phyloP scores from a whole-genome alignment of 208 protist genomes.

The Leptomonas seymouri region DNA sequence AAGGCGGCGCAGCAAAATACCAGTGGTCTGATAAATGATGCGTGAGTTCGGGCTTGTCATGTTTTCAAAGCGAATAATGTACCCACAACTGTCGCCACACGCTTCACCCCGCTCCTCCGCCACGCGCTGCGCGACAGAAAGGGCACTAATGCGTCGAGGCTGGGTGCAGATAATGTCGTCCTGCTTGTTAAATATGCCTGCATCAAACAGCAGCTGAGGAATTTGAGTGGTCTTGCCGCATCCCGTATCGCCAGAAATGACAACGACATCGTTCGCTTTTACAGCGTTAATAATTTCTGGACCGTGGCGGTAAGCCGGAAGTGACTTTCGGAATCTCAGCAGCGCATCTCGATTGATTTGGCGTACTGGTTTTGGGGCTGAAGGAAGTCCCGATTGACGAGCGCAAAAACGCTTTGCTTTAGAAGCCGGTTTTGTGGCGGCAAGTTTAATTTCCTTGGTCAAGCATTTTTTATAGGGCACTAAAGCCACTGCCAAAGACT shows the following conservation, averaged over 20 bases:
- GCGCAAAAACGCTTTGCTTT: conserved; percentile 38
- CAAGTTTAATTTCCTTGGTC: conserved; percentile 46
- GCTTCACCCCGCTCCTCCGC: conserved; percentile 82
- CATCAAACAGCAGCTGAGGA: conserved; percentile 81
- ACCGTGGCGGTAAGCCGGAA: conserved; percentile 60
- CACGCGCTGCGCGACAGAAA: conserved; percentile 91
- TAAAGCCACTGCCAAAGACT: conserved; percentile 31
- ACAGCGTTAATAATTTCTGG: conserved; percentile 66
- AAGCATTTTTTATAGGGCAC: conserved; percentile 50
- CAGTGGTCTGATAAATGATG: conserved; percentile 99
- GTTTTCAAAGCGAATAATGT: conserved; percentile 91
- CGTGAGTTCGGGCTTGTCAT: conserved; percentile 77
- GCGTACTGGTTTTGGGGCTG: conserved; percentile 26
- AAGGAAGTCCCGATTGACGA: conserved; percentile 43
- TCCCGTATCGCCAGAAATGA: conserved; percentile 97
- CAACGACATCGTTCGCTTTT: conserved; percentile 58
- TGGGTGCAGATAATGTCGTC: conserved; percentile 86
- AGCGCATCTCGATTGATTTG: conserved; percentile 34
- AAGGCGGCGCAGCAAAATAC: conserved; percentile 97
- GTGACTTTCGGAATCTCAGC: conserved; percentile 53
- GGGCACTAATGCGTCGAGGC: conserved; percentile 89
- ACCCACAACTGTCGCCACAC: conserved; percentile 89
- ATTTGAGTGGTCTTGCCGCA: conserved; percentile 98
- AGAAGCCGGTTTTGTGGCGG: conserved; percentile 26
- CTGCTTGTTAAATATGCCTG: conserved; percentile 60